phyloP scores from a whole-genome alignment of 345 rosid species.

The Moricandia moricandioides region DNA sequence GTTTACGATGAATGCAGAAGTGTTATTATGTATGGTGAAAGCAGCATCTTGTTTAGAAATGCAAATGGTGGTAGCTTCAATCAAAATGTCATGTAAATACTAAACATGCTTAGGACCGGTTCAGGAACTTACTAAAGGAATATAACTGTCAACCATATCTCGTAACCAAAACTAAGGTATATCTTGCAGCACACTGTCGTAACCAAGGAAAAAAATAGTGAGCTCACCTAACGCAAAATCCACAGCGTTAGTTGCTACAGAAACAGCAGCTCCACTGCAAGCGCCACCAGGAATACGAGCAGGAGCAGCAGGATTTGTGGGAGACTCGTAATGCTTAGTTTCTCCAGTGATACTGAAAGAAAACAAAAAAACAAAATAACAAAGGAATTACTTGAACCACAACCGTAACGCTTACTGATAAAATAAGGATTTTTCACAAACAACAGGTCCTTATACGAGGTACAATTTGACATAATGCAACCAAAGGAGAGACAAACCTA shows the following conservation, averaged over 20 bases:
- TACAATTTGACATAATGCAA: too few species aligned
- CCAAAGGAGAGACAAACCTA: slow-evolving; percentile 46
- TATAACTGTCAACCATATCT: neutral
- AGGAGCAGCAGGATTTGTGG: slow-evolving; percentile 81
- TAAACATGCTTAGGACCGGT: neutral
- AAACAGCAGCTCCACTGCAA: slow-evolving; percentile 89
- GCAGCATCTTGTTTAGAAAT: neutral
- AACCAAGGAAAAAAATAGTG: neutral
- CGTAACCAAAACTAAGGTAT: neutral
- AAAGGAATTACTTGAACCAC: neutral
- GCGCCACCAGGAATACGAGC: slow-evolving; percentile 82
- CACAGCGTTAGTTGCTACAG: slow-evolving; percentile 80
- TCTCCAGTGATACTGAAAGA: slow-evolving; percentile 75
- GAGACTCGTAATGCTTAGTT: slow-evolving; percentile 74
- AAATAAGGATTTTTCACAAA: neutral
- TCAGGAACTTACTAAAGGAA: neutral
- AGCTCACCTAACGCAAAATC: slow-evolving; percentile 65
- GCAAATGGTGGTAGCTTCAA: neutral
- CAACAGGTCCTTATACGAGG: too few species aligned
- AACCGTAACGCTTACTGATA: neutral
- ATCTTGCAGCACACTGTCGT: neutral
- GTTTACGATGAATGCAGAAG: slow-evolving; percentile 1
- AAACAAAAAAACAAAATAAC: neutral
- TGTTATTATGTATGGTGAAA: neutral
- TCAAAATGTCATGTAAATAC: neutral